Evolutionary conservation across 2,329 filamentous ascomycete genomes (phyloP), one percentile per base, ranked within the genome.

Genomic region (Ophiostoma populinum): DNA sequence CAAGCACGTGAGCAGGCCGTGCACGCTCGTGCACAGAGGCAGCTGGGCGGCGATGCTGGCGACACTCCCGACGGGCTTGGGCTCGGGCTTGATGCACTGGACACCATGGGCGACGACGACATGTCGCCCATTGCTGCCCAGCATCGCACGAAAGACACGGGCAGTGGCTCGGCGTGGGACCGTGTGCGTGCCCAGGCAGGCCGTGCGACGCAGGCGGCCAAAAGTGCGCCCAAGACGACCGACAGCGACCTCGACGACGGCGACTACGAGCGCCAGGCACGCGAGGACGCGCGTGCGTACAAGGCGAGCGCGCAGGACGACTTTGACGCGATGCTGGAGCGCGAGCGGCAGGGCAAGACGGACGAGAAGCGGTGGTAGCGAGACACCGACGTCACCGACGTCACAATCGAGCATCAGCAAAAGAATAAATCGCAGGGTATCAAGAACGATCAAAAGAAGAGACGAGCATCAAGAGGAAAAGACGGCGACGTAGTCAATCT

Each of bases 401-500:
- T 32, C 19, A 20, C 24, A 32, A 17, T 28, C 13, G 25, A n/a
- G 27, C 16, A 19, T 7, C 19, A 7, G 16, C 15, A 16, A 19
- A 34, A 34, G 20, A 34, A 15, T 2, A 33, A 18, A 25, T n/a
- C 13, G 10, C 18, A 18, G 13, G 6, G n/a, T 18, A 34, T 2
- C 13, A 31, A 32, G 17, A 17, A 13, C 2, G 26, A n/a, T n/a
- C 7, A 13, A 32, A 36, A 24, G 11, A 29, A 13, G 31, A 28
- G 5, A 32, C 22, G 5, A 27, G 6, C 24, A 28, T 22, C 32
- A 45, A 7, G 34, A 36, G 5, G 17, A 42, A 35, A 58, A 61
- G 11, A 59, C 54, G 19, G 61, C 62, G 12, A 67, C 61, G 39
- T 68, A 67, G 30, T 54, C 56, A 17, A 67, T 55, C 47, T 69